These are phyloP conservation scores for Carex sylvatica DNA, from an alignment of 202 grass and related monocot genomes.

Conservation along the genomic window DNA sequence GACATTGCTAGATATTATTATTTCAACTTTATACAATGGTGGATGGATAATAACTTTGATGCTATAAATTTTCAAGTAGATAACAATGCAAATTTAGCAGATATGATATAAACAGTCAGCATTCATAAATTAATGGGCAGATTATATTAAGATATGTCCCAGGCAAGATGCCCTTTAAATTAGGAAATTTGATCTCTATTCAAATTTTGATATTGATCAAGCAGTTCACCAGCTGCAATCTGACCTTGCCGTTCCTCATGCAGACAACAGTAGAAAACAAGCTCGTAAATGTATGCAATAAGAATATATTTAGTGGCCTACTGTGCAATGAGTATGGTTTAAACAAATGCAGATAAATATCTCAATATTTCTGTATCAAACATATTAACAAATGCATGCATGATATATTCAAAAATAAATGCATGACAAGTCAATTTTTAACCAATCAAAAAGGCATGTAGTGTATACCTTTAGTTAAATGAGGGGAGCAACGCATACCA, in stretches of 20 bases:
- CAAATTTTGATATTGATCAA: background rate
- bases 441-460: too few relatives aligned
- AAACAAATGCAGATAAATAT: background rate
- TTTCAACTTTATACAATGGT: background rate
- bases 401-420: too few relatives aligned
- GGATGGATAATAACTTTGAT: background rate
- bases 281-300: background rate
- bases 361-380: background rate
- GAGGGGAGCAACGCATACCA: too few relatives aligned
- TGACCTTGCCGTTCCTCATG: background rate
- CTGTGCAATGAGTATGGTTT: background rate
- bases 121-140: background rate
- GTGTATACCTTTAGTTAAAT: too few relatives aligned
- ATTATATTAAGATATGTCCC: background rate
- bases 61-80: background rate
- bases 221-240: background rate
- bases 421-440: too few relatives aligned
- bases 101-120: background rate
- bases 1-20: too few relatives aligned
- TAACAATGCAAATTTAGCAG: background rate
- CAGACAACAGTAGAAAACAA: background rate
- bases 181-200: background rate
- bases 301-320: background rate
- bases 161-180: background rate
- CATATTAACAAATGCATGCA: background rate